A percentile compares a stretch with the other conserved stretches of the same genome.
These are phyloP conservation scores for Immersiella caudata DNA, from an alignment of 495 filamentous ascomycete species.

Conservation along the genomic window DNA sequence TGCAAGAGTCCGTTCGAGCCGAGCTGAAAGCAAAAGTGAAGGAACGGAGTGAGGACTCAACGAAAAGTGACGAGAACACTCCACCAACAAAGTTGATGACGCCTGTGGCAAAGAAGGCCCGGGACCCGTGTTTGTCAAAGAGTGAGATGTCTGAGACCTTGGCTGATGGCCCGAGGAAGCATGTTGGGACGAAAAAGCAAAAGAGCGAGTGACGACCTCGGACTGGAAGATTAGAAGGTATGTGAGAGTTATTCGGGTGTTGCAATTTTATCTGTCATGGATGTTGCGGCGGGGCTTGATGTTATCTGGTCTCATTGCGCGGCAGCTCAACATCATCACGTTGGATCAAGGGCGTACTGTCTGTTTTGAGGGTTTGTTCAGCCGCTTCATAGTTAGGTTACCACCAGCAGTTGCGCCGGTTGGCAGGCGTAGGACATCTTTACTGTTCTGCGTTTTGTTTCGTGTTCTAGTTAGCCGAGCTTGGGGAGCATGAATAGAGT, in stretches of 20 bases:
- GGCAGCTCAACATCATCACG: neutral
- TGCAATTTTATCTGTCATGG: constrained; percentile 1
- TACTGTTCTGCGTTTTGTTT: constrained; percentile 8
- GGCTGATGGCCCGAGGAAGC: neutral
- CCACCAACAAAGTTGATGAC: neutral
- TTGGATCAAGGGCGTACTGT: neutral
- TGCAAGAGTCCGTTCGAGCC: constrained; percentile 20
- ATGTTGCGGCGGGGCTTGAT: neutral
- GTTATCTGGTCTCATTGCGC: neutral
- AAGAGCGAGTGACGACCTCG: neutral
- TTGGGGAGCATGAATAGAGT: constrained; percentile 3
- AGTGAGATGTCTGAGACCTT: neutral
- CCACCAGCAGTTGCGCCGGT: neutral
- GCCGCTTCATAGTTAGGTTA: constrained; percentile 12
- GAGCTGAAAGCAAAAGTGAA: constrained; percentile 11
- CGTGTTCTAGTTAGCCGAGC: constrained; percentile 5
- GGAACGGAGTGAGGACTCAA: constrained; percentile 4
- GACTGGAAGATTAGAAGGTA: neutral
- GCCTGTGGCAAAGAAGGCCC: neutral
- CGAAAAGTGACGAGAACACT: neutral
- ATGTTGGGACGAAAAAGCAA: neutral
- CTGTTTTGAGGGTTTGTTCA: neutral
- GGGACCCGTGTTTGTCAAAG: neutral
- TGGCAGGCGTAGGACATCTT: neutral
- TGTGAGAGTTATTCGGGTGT: neutral